Evolutionary conservation across 805 yeast species (phyloP), one percentile per base, ranked within the genome.

Genomic region (Brettanomyces anomalus): DNA sequence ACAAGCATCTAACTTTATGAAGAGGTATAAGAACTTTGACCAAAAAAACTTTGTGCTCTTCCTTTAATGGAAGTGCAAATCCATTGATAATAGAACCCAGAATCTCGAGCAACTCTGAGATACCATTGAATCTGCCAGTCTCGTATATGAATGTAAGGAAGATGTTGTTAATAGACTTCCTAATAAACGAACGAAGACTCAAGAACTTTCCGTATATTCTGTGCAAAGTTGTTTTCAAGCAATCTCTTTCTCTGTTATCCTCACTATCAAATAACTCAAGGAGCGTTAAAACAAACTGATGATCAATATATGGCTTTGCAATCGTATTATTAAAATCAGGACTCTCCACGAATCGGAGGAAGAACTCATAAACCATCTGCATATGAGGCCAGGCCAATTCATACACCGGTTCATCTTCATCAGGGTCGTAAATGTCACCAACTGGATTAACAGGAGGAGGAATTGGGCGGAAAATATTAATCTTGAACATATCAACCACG

Each of bases 331-430:
- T 85, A 63, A 93, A 90, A 64, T 89, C 97, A 2, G 95, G 94
- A 49, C 90, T 80, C 65, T 93, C 97, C 42, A 93, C 81, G 64
- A 93, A 90, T 55, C 95, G 71, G 46, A 93, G 68, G 60, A 93
- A 90, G 56, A 93, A 87, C 62, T 93, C 97, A 66, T 93, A 93
- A 28, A 89, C 95, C 36, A 88, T 76, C 64, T 87, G 95, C 97
- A 93, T 93, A 61, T 93, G 98, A 11, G 97, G 96, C 98, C 98
- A 93, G 8, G 97, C 89, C 49, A 90, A 77, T 61, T 93, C 97
- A 54, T 80, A 79, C 33, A 93, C 95, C 3, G 97, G 97, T 64
- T 93, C 98, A 67, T 93, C 98, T 65, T 93, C 98, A 65, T 93
- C 98, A 1, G 98, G 98, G 56, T 93, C 98, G 62, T 76, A 93